A percentile compares a stretch with the other conserved stretches of the same genome.
Evolutionary conservation across 164 flowering plant genomes (phyloP).

Genomic region (Pachysandra terminalis): DNA sequence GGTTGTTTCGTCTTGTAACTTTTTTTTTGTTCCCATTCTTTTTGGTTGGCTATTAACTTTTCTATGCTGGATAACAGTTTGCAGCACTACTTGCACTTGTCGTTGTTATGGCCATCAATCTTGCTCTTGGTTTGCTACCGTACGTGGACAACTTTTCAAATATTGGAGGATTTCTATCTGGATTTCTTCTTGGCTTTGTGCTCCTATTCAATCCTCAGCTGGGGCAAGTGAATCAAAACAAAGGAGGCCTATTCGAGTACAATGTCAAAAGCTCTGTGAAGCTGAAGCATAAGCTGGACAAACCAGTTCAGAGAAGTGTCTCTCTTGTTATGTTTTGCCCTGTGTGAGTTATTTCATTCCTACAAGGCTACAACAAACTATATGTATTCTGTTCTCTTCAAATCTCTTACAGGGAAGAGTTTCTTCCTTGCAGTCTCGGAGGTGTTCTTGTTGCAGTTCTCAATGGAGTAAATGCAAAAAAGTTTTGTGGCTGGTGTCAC

Average conservation of each 20-base stretch:
- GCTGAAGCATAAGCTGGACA: constrained; percentile 55
- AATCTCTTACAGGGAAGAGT: neutral
- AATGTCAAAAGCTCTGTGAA: constrained; percentile 31
- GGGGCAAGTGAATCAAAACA: constrained; percentile 29
- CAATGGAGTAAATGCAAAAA: constrained; percentile 41
- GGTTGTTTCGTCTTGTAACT: constrained; percentile 36
- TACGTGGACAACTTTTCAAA: constrained; percentile 65
- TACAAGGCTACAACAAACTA: too few species aligned
- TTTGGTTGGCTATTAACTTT: neutral
- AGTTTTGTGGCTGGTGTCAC: constrained; percentile 66
- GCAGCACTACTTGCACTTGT: constrained; percentile 39
- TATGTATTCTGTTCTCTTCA: too few species aligned
- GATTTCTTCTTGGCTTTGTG: constrained; percentile 65
- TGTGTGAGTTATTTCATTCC: constrained; percentile 51
- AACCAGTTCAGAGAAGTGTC: constrained; percentile 44
- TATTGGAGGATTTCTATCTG: constrained; percentile 66
- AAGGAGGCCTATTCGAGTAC: constrained; percentile 46
- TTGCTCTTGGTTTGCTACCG: constrained; percentile 66
- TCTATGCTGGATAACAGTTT: constrained; percentile 36
- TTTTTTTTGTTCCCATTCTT: constrained; percentile 1
- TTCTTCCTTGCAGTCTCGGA: constrained; percentile 45
- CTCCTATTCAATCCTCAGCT: constrained; percentile 50
- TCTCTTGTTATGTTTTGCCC: constrained; percentile 45
- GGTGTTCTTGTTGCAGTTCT: constrained; percentile 49
- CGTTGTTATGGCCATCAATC: constrained; percentile 34